Base-by-base conservation (phyloP, 495 filamentous ascomycete species). In the Tuber borchii region DNA sequence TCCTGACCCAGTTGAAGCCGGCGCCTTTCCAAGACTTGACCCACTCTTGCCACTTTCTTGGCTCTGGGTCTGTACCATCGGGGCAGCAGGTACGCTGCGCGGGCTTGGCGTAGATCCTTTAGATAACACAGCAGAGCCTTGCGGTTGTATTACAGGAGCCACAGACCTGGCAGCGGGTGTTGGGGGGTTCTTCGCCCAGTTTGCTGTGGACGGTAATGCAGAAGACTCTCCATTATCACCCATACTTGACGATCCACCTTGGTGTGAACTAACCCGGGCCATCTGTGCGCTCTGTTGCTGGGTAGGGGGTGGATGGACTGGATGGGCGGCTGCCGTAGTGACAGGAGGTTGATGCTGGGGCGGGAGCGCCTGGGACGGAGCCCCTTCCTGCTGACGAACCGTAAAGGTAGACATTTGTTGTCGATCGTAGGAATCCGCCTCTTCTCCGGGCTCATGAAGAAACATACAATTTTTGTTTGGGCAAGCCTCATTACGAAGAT, bases 321-420 rank as follows among this genome's bases (percentile, higher is more conserved):
- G 91, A 93, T 93, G 3, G 90, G 87, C 76, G 93, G 92, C 86
- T 17, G 89, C 88, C 7, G 90, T 84, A 7, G 87, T 80, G 68
- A 87, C 79, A 44, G 87, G 85, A 10, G 86, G 85, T 73, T 89
- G 88, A 46, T 86, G 83, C 44, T 87, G 87, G 31, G 84, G 77
- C 76, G 78, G 80, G 45, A 77, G 75, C n/a, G 74, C 75, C 78
- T 87, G 87, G 16, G 56, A 65, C 65, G 87, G 84, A 77, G 82
- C 82, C 17, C 76, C 76, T 16, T 43, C 82, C 69, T 45, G 88
- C 85, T 97, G 95, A 14, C 92, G 88, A 40, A 92, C 92, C 81
- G 97, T 98, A 86, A 97, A 92, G n/a, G 93, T 95, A 1, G 95
- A 99, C 10, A 98, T 86, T 84, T 97, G 95, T 81, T 97, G 93